These are phyloP conservation scores for Tolypocladium amazonense DNA, from an alignment of 2,329 filamentous ascomycete genomes.

Conservation along the genomic window DNA sequence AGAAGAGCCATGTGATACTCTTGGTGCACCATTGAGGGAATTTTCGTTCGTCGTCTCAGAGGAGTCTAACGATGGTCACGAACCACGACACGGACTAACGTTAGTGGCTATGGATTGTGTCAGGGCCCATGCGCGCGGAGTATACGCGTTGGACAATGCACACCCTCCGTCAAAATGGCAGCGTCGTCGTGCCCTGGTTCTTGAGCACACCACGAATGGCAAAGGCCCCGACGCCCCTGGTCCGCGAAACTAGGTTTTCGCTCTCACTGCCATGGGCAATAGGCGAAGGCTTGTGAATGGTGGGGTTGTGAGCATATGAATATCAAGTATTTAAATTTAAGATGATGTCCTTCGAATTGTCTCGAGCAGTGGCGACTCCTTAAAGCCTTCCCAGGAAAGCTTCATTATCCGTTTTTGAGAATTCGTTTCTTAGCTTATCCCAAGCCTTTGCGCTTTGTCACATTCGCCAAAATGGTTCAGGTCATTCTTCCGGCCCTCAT, in stretches of 20 bases:
- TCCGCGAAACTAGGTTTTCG: background rate
- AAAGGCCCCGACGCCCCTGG: background rate
- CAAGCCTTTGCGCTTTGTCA: background rate
- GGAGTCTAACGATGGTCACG: background rate
- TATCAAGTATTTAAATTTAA: background rate
- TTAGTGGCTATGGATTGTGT: background rate
- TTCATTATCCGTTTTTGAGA: background rate
- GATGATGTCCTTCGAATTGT: background rate
- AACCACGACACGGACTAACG: background rate
- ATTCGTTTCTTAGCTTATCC: background rate
- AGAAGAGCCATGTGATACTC: background rate
- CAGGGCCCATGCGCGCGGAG: no score
- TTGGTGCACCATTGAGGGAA: background rate
- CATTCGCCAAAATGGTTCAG: constrained; percentile 20
- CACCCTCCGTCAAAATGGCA: no score
- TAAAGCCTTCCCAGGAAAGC: background rate
- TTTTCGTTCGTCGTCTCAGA: background rate
- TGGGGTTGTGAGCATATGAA: background rate
- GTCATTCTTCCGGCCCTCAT: constrained; percentile 33
- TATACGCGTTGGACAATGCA: no score
- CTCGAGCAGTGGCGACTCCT: background rate
- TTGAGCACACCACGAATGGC: background rate
- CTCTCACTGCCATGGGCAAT: background rate
- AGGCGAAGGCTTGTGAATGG: background rate
- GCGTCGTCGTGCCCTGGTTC: background rate